Evolutionary conservation across 225 moss, liverwort and hornwort genomes (phyloP), one percentile per base, ranked within the genome.

Genomic region (Straminergon stramineum): DNA sequence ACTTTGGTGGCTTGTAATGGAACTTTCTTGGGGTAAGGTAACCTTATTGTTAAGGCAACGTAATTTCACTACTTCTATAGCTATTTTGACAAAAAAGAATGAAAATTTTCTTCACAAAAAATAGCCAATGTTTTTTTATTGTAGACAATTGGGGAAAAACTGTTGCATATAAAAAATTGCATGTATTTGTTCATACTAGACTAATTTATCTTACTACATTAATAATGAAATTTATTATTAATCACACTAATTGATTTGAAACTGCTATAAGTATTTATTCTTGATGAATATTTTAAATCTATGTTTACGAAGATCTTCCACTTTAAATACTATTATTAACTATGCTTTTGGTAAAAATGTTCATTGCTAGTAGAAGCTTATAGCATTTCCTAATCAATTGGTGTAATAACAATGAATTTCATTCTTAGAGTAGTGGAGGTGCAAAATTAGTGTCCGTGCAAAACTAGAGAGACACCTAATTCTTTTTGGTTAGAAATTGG

Each of bases 371-470:
- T 7, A 23, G 7, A 69, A 22, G 12, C 2, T n/a, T 69, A 5
- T n/a, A n/a, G 22, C 2, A 69, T 70, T 70, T 39, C 24, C 24
- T 15, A 41, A 71, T 71, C 41, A 24, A 39, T 39, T 14, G 1
- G 1, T 24, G 14, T 8, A 14, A 3, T 66, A 69, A 23, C 1
- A 39, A 1, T 39, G 14, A 3, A 39, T 23, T 39, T 21, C 8
- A 24, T 67, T 19, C 11, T 35, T 67, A 67, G 1, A 11, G 1
- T 35, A 66, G 10, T 19, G 5, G 11, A 1, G 67, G 67, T 35
- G 4, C 19, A 35, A 37, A 68, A 68, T 12, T n/a, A 37, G 21
- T 68, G 7, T 21, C 1, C 0, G 0, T 68, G 12, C 4, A 4
- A n/a, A 37, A 37, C 12, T 68, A 20, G 19, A 35, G 34, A 23